Evolutionary conservation across 805 yeast species (phyloP), one percentile per base, ranked within the genome.

Genomic region (Kregervanrija pseudodelftensis): DNA sequence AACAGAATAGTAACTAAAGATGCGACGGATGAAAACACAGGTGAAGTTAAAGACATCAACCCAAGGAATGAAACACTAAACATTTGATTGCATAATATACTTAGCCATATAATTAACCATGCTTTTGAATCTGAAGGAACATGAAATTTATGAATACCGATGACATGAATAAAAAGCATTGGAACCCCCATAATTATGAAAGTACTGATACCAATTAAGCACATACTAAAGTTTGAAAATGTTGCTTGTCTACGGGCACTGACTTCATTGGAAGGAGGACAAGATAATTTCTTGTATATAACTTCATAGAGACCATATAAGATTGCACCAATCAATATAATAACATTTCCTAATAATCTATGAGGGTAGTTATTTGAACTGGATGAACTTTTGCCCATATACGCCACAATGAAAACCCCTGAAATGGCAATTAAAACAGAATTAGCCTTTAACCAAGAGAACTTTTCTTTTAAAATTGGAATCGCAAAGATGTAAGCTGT

Each of bases 401-500:
- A 88, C 0, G 95, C 89, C 12, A 88, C 93, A 22, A 82, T 64
- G 46, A 85, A 70, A 1, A 88, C 95, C 9, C 96, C 96, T 10
- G 70, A 45, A 7, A 87, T 66, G 8, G 95, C 93, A 35, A 82
- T 67, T 1, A 78, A 50, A 13, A 88, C 95, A n/a, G 89, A 77
- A 30, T 69, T 56, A 9, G 78, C 70, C 61, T 88, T 87, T 42
- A 76, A 56, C 69, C 77, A 69, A 3, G 81, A 75, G 55, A 86
- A 77, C 40, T 63, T 67, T 56, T 88, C 96, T 32, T 76, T 67
- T 41, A 88, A 67, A 15, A 88, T 62, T 1, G 89, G 85, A 28
- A 88, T 80, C 3, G 95, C 87, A 63, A 88, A 87, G 12, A 85
- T 76, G 57, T 88, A 82, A 0, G 95, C 95, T 4, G 90, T 82